phyloP scores from a whole-genome alignment of 805 yeast species.

The Saccharomycopsis schoenii region DNA sequence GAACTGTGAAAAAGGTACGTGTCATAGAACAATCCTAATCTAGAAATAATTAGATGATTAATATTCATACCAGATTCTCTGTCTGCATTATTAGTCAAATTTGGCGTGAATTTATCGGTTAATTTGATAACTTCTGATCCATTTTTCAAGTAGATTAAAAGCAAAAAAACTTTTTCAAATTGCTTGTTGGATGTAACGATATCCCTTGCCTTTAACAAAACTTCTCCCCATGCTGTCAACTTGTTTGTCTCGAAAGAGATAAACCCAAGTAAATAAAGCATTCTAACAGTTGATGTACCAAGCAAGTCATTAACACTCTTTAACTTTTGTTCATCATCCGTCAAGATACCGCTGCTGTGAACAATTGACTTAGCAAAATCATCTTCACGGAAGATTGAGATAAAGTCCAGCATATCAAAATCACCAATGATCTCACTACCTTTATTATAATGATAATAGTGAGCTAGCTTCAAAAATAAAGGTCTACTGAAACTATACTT shows the following conservation, averaged over 20 bases:
- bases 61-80: neutral
- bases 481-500: constrained; percentile 40
- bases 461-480: constrained; percentile 28
- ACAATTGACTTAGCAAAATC: constrained; percentile 30
- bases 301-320: constrained; percentile 4
- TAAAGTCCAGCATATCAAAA: constrained; percentile 22
- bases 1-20: constrained; percentile 22
- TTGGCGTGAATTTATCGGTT: constrained; percentile 27
- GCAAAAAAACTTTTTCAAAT: constrained; percentile 35
- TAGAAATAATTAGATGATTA: constrained; percentile 31
- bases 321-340: neutral
- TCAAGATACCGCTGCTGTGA: neutral
- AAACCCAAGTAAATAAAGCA: constrained; percentile 2
- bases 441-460: constrained; percentile 13
- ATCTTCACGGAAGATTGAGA: constrained; percentile 46
- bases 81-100: constrained; percentile 28
- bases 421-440: constrained; percentile 22
- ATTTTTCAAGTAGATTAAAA: constrained; percentile 38
- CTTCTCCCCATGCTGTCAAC: constrained; percentile 36
- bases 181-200: constrained; percentile 25
- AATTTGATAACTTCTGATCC: constrained; percentile 12
- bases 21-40: constrained; percentile 36
- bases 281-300: constrained; percentile 3
- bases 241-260: neutral
- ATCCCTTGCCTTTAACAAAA: constrained; percentile 28